Evolutionary conservation across 805 yeast species (phyloP).

Genomic region (Nakazawaea pomicola): DNA sequence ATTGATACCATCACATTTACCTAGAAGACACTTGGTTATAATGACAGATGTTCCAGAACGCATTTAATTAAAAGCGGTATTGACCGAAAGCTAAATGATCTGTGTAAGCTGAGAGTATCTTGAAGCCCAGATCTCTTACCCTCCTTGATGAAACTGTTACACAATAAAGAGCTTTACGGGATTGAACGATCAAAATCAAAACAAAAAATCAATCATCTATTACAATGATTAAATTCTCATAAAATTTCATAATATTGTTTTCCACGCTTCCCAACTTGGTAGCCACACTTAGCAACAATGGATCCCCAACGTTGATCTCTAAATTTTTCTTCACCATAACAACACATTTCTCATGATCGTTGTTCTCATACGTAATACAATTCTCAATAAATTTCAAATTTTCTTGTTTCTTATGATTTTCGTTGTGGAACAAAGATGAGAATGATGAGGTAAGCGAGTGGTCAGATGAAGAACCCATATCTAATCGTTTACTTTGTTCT

Average conservation of each 20-base stretch:
- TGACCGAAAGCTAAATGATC: too few species aligned
- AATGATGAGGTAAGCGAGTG: constrained; percentile 23
- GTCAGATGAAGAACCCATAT: constrained; percentile 21
- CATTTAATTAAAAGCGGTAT: too few species aligned
- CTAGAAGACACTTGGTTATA: too few species aligned
- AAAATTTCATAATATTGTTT: constrained; percentile 34
- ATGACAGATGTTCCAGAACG: too few species aligned
- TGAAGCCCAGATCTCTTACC: too few species aligned
- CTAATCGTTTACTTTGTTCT: constrained; percentile 29
- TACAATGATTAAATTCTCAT: constrained; percentile 12
- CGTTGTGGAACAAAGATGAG: constrained; percentile 28
- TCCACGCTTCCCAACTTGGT: constrained; percentile 63
- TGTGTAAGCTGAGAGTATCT: too few species aligned
- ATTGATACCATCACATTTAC: too few species aligned
- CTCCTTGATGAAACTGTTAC: constrained; percentile 35
- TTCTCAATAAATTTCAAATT: constrained; percentile 49
- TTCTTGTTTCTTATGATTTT: constrained; percentile 21
- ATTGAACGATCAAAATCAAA: constrained; percentile 22
- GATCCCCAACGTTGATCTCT: constrained; percentile 63
- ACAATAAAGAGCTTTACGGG: constrained; percentile 35
- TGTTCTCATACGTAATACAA: constrained; percentile 53
- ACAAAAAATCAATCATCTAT: constrained; percentile 17
- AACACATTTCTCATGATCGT: constrained; percentile 32
- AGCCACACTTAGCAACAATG: constrained; percentile 54
- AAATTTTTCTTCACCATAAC: constrained; percentile 58